Percentiles rank a stretch among this genome's conserved stretches.
These are phyloP conservation scores for Ogataea kodamae DNA, from an alignment of 805 yeast genomes.

Conservation along the genomic window DNA sequence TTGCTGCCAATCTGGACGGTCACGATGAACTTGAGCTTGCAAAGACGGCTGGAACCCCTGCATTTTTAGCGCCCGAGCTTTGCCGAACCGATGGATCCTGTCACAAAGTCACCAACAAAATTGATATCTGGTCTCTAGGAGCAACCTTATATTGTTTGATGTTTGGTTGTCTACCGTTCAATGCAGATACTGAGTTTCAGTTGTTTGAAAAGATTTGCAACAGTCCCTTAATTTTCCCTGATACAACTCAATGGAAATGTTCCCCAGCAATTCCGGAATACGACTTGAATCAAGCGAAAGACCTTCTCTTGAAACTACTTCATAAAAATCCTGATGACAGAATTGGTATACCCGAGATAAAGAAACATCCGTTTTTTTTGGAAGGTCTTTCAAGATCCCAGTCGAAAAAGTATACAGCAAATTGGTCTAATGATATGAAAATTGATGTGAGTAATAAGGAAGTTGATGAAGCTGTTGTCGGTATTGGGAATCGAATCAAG, in stretches of 20 bases:
- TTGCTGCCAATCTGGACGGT: slow-evolving; percentile 51
- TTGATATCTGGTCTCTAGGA: slow-evolving; percentile 98
- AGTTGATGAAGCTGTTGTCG: slow-evolving; percentile 72
- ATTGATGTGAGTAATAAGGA: slow-evolving; percentile 66
- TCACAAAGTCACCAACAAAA: slow-evolving; percentile 68
- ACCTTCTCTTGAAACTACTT: slow-evolving; percentile 58
- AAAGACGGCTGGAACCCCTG: slow-evolving; percentile 97
- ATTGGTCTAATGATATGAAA: slow-evolving; percentile 35
- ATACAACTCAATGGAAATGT: slow-evolving; percentile 28
- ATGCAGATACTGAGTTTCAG: slow-evolving; percentile 81
- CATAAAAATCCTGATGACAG: slow-evolving; percentile 68
- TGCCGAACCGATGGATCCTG: slow-evolving; percentile 55
- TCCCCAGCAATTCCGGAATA: slow-evolving; percentile 20
- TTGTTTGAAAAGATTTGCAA: slow-evolving; percentile 78
- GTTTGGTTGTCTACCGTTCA: slow-evolving; percentile 87
- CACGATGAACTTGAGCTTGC: slow-evolving; percentile 76
- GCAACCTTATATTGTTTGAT: slow-evolving; percentile 84
- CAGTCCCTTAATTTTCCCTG: slow-evolving; percentile 57
- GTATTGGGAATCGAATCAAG: slow-evolving; percentile 67
- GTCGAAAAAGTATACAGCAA: slow-evolving; percentile 26
- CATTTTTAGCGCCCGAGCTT: slow-evolving; percentile 92
- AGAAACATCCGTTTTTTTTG: slow-evolving; percentile 64
- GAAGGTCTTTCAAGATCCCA: slow-evolving; percentile 30
- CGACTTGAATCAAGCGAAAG: slow-evolving; percentile 43
- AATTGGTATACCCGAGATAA: slow-evolving; percentile 67